phyloP scores from a whole-genome alignment of 257 asterid genomes.

The Oldenlandia corymbosa region DNA sequence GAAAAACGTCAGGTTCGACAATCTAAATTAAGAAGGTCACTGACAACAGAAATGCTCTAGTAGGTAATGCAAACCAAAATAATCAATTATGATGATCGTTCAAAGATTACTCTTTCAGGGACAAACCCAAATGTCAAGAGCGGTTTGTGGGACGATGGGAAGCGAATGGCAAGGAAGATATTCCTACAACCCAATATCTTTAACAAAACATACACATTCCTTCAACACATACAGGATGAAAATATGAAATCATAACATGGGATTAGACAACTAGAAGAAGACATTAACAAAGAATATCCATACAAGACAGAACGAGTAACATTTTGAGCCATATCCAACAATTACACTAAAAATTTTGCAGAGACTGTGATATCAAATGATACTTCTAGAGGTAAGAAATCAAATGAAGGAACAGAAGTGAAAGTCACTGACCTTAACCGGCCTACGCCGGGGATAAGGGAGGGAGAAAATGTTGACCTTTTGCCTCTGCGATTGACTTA shows the following conservation, averaged over 20 bases:
- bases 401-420: neutral
- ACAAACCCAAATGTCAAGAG: too few relatives aligned
- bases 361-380: too few relatives aligned
- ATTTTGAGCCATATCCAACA: too few relatives aligned
- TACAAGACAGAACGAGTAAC: too few relatives aligned
- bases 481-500: slow-evolving; percentile 27
- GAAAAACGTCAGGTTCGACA: too few relatives aligned
- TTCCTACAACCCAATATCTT: neutral
- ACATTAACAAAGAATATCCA: too few relatives aligned
- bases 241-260: neutral
- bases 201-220: too few relatives aligned
- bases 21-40: neutral
- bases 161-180: neutral
- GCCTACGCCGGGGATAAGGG: slow-evolving; percentile 24
- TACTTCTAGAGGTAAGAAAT: too few relatives aligned
- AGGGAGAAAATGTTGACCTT: slow-evolving; percentile 38
- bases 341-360: too few relatives aligned
- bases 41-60: neutral
- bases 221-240: too few relatives aligned
- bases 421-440: slow-evolving; percentile 23
- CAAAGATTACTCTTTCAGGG: neutral
- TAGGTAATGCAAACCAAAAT: too few relatives aligned
- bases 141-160: neutral
- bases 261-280: neutral
- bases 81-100: neutral